These are phyloP conservation scores for Kurtzmaniella natalensis DNA, from an alignment of 1,139 yeast genomes.

Conservation along the genomic window DNA sequence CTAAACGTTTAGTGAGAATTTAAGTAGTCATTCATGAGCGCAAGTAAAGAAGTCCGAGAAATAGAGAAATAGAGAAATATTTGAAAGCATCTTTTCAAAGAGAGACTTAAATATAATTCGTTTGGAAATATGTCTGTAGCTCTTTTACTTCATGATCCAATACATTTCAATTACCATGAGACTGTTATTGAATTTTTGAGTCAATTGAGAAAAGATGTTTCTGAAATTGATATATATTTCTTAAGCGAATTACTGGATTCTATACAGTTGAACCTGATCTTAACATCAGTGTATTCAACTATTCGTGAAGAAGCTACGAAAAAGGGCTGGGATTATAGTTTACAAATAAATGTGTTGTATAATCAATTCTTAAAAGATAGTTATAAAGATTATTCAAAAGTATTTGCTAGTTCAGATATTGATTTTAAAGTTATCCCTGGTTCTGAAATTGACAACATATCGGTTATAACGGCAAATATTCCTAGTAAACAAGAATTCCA, in stretches of 20 bases:
- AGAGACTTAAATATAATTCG: too few relatives aligned
- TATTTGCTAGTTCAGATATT: not conserved
- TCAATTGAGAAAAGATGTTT: slow-evolving; percentile 5
- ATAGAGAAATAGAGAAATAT: too few relatives aligned
- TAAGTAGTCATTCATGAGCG: too few relatives aligned
- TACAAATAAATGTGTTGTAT: slow-evolving; percentile 31
- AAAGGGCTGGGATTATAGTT: slow-evolving; percentile 21
- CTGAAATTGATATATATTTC: slow-evolving; percentile 23
- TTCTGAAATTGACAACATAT: not conserved
- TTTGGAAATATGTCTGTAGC: slow-evolving; percentile 14
- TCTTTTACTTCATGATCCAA: slow-evolving; percentile 24
- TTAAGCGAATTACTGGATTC: slow-evolving; percentile 15
- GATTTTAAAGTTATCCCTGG: not conserved
- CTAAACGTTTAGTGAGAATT: too few relatives aligned
- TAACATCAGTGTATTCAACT: slow-evolving; percentile 24
- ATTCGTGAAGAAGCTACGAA: slow-evolving; percentile 18
- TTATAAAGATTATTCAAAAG: not conserved
- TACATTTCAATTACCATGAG: slow-evolving; percentile 18
- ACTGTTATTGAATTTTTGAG: slow-evolving; percentile 17
- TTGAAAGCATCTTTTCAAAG: too few relatives aligned
- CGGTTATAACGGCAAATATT: not conserved
- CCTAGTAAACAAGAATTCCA: not conserved
- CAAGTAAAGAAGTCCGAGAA: too few relatives aligned
- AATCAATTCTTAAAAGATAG: slow-evolving; percentile 11
- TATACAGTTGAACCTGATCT: slow-evolving; percentile 20